Conservation (phyloP, 371 early-diverging fungal genomes). For the Dichotomocladium elegans region DNA sequence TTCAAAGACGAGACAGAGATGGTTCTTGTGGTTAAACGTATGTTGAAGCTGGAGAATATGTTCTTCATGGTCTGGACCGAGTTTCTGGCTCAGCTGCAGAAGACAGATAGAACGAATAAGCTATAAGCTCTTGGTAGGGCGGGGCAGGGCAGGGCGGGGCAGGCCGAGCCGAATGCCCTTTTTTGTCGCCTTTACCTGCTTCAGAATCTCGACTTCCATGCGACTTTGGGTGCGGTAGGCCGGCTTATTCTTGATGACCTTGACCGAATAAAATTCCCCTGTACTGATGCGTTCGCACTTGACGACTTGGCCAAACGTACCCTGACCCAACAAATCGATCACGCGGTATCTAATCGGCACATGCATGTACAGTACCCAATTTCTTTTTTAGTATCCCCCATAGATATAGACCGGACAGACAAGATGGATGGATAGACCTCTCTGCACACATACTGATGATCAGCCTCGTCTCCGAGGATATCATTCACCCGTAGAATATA, state of each 20-base stretch:
- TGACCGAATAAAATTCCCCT: slow-evolving; percentile 88
- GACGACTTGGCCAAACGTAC: slow-evolving; percentile 98
- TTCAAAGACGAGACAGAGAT: slow-evolving; percentile 96
- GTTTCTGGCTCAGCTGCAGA: slow-evolving; percentile 69
- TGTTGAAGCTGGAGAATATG: slow-evolving; percentile 86
- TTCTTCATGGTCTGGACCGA: slow-evolving; percentile 74
- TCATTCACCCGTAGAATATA: slow-evolving; percentile 96
- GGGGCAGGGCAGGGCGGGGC: too few species aligned
- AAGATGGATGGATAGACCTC: background rate
- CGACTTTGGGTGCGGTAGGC: slow-evolving; percentile 94
- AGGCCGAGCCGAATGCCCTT: too few species aligned
- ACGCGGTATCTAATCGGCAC: slow-evolving; percentile 81
- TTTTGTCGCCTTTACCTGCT: slow-evolving; percentile 54
- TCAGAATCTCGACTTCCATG: slow-evolving; percentile 92
- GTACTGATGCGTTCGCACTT: slow-evolving; percentile 87
- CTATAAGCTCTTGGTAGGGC: too few species aligned
- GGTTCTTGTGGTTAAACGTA: slow-evolving; percentile 89
- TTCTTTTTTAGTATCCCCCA: too few species aligned
- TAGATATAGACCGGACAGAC: background rate
- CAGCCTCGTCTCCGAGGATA: slow-evolving; percentile 71
- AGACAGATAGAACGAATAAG: too few species aligned
- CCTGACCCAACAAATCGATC: slow-evolving; percentile 88
- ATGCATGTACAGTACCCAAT: too few species aligned
- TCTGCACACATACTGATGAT: slow-evolving; percentile 66
- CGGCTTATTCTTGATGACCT: slow-evolving; percentile 94